Conservation (phyloP, 164 flowering plant species). For the Sextonia rubra region DNA sequence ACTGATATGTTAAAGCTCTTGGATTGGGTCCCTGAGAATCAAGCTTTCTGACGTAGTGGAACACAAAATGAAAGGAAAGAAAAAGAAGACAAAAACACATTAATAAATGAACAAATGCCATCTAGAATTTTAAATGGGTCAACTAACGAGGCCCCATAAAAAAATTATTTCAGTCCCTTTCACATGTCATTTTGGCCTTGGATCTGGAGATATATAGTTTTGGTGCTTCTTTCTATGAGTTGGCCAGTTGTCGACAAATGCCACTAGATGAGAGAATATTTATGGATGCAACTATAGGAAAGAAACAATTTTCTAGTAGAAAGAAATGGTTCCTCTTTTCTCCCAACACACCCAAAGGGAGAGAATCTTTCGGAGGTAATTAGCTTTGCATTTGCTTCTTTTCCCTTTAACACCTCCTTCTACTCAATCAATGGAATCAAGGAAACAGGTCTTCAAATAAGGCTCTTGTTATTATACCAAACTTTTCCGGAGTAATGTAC, state of each 20-base stretch:
- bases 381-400: too few species aligned
- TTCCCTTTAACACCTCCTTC: neutral
- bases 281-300: constrained; percentile 5
- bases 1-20: neutral
- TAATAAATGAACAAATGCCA: neutral
- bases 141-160: neutral
- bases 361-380: constrained; percentile 5
- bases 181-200: constrained; percentile 5
- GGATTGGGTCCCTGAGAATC: constrained; percentile 30
- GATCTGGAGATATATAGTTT: constrained; percentile 10
- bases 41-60: constrained; percentile 20
- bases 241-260: constrained; percentile 36
- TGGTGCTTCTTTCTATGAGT: constrained; percentile 38
- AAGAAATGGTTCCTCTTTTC: constrained; percentile 23
- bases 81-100: neutral
- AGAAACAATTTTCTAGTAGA: constrained; percentile 9
- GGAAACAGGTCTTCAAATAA: constrained; percentile 12
- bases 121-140: neutral
- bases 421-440: constrained; percentile 32
- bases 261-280: constrained; percentile 16
- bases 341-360: constrained; percentile 20
- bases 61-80: constrained; percentile 7
- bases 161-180: neutral
- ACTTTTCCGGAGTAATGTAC: too few species aligned
- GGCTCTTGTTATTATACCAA: too few species aligned